phyloP scores from a whole-genome alignment of 2,329 filamentous ascomycete genomes.

The Didymosphaeria variabile region DNA sequence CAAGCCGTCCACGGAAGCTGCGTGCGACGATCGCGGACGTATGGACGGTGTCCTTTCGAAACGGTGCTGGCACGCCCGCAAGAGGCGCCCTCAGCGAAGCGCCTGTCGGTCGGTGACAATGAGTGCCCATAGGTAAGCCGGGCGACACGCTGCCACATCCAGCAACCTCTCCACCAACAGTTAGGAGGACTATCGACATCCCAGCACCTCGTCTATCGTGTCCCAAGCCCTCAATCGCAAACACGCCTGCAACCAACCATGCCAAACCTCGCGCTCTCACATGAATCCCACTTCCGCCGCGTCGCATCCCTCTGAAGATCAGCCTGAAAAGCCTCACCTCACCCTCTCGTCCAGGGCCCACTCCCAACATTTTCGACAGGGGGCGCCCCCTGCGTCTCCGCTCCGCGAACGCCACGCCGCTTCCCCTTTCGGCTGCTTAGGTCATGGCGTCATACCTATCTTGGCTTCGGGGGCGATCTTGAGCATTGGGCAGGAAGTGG shows the following conservation, averaged over 20 bases:
- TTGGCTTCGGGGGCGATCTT: slow-evolving; percentile 2
- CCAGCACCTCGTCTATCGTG: slow-evolving; percentile 14
- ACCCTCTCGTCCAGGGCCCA: not conserved
- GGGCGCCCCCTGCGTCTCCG: not conserved
- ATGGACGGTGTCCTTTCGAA: not conserved
- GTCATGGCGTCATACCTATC: slow-evolving; percentile 6
- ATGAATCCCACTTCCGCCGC: not conserved
- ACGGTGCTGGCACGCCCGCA: too few relatives aligned
- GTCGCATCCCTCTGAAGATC: slow-evolving; percentile 7
- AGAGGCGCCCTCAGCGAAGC: too few relatives aligned
- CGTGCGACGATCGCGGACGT: not conserved
- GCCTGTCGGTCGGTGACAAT: slow-evolving; percentile 4
- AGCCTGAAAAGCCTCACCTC: slow-evolving; percentile 11
- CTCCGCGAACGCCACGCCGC: not conserved
- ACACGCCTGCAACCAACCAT: slow-evolving; percentile 19
- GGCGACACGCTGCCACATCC: not conserved
- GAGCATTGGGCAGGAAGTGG: not conserved
- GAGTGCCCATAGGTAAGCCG: not conserved
- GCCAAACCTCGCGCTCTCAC: slow-evolving; percentile 9
- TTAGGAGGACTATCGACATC: not conserved
- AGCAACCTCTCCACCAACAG: not conserved
- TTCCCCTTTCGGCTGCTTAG: not conserved
- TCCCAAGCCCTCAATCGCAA: slow-evolving; percentile 18
- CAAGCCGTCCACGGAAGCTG: slow-evolving; percentile 3
- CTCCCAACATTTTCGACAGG: slow-evolving; percentile 7